phyloP scores from a whole-genome alignment of 1,139 yeast species.

The Protomyces pachydermus region DNA sequence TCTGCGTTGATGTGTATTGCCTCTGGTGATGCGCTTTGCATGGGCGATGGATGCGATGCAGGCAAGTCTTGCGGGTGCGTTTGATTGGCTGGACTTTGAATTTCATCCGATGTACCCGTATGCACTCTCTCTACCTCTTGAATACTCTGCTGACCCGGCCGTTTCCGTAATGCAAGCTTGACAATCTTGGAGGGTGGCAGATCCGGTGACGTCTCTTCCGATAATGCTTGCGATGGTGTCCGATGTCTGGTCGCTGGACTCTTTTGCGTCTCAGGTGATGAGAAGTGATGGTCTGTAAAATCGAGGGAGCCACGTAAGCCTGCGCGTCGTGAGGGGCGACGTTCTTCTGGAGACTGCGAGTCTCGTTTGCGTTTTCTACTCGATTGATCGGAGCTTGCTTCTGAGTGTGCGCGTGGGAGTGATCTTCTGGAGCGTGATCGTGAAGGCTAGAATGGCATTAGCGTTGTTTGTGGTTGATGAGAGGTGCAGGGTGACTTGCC shows the following conservation, averaged over 20 bases:
- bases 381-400: not conserved
- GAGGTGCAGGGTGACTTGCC: not conserved
- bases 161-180: not conserved
- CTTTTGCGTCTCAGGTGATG: not conserved
- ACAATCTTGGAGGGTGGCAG: not conserved
- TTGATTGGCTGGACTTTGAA: not conserved
- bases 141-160: not conserved
- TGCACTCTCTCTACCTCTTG: not conserved
- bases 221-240: not conserved
- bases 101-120: not conserved
- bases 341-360: slow-evolving; percentile 9
- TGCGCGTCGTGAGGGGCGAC: not conserved
- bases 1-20: not conserved
- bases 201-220: not conserved
- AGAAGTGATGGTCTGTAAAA: not conserved
- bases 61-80: not conserved
- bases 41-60: not conserved
- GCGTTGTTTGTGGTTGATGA: not conserved
- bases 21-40: not conserved
- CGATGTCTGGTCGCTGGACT: not conserved
- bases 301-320: slow-evolving; percentile 10
- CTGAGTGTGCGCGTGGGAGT: not conserved
- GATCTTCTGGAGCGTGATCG: not conserved
- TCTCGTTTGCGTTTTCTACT: slow-evolving; percentile 19
- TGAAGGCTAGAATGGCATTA: not conserved